Evolutionary conservation across 176 grass and related monocot genomes (phyloP), one percentile per base, ranked within the genome.

Genomic region (Oryza nivara): DNA sequence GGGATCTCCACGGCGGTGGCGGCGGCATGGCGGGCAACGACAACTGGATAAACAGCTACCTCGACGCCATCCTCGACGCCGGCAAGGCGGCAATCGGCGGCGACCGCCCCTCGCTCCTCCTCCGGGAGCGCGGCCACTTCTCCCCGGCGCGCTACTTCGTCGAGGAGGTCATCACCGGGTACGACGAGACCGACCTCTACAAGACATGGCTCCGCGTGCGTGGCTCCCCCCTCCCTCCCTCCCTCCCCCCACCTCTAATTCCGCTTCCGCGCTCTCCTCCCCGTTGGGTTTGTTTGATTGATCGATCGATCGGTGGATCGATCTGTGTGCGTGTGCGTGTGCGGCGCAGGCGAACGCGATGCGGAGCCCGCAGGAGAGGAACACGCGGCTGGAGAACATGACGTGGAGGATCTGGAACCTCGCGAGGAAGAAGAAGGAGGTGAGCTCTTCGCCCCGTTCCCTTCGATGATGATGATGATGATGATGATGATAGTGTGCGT

Each of bases 371-470:
- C 96, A 98, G 90, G 96, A 98, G 89, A 95, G 96, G 86, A 98
- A 98, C 83, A 98, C 96, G 61, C 86, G 96, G 64, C 91, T 98
- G 45, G 96, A 98, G 83, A 98, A 98, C 83, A 98, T 98, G 96
- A 93, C 93, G 32, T 98, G 96, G 96, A 93, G 96, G 87, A 96
- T 98, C 88, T 98, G 93, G 96, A 99, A 99, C 91, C 91, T 99
- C 61, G 93, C 96, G 2, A 90, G 96, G 77, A 99, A 99, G 91
- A 98, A 98, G 93, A 96, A 96, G 85, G 88, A 94, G 96, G 96
- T 95, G 41, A 66, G 74, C 75, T 71, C 25, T 73, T 72, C 80
- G 23, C 40, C 15, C 12, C 51, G 48, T 58, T 20, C 80, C 13
- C 26, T 76, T 70, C 10, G 56, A 49, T 26, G 38, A 26, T 26